Conservation (phyloP, 345 rosid species). For the Euclidium syriacum region DNA sequence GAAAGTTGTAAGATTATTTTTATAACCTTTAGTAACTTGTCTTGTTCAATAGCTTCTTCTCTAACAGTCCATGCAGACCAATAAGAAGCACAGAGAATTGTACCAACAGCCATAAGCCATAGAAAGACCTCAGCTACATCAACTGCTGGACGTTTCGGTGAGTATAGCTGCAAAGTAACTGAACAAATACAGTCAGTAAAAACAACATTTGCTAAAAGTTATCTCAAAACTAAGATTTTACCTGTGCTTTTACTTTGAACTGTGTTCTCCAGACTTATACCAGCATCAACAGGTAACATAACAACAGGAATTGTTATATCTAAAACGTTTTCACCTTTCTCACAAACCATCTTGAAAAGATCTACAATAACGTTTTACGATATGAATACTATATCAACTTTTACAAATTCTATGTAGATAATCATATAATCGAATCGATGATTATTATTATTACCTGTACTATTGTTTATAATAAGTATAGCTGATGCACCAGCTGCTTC, state of each 20-base stretch:
- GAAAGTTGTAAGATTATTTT: background rate
- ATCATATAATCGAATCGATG: too few relatives aligned
- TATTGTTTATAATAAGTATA: slow-evolving; percentile 66
- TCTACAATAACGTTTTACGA: too few relatives aligned
- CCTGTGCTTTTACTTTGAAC: slow-evolving; percentile 39
- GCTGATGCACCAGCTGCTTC: slow-evolving; percentile 75
- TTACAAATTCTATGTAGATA: too few relatives aligned
- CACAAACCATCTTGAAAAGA: slow-evolving; percentile 98
- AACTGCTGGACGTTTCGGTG: slow-evolving; percentile 83
- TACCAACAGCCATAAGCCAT: slow-evolving; percentile 98
- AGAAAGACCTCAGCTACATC: slow-evolving; percentile 97
- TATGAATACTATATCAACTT: too few relatives aligned
- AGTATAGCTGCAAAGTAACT: slow-evolving; percentile 85
- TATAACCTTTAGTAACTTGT: slow-evolving; percentile 80
- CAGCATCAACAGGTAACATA: slow-evolving; percentile 97
- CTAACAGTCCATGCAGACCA: slow-evolving; percentile 95
- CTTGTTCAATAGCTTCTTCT: slow-evolving; percentile 87
- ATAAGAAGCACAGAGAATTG: slow-evolving; percentile 82
- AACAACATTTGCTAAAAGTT: background rate
- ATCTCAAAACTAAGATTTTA: slow-evolving; percentile 18
- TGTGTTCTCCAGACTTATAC: slow-evolving; percentile 42
- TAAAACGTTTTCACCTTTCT: slow-evolving; percentile 59
- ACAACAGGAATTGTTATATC: slow-evolving; percentile 69
- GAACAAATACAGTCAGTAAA: slow-evolving; percentile 32
- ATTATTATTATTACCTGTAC: slow-evolving; percentile 70